These are phyloP conservation scores for Phyllostachys edulis DNA, from an alignment of 176 grass and related monocot species.

Conservation along the genomic window DNA sequence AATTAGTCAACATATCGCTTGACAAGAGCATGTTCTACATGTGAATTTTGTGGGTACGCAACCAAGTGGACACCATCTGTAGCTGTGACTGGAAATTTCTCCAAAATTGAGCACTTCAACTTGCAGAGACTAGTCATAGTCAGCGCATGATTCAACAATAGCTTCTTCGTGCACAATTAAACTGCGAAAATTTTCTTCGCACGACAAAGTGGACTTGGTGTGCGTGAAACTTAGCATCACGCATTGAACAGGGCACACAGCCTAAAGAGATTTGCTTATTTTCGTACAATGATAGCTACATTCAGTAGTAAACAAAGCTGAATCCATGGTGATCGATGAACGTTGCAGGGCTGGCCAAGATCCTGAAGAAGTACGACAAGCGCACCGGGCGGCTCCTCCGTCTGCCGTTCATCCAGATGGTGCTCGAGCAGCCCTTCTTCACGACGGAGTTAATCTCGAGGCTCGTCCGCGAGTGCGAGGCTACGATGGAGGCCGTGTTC, in stretches of 20 bases:
- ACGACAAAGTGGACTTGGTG: too few relatives aligned
- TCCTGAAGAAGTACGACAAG: constrained; percentile 92
- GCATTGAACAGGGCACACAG: background rate
- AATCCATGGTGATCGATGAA: background rate
- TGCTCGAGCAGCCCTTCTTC: constrained; percentile 84
- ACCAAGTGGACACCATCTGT: background rate
- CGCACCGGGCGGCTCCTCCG: constrained; percentile 55
- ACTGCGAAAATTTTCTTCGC: too few relatives aligned
- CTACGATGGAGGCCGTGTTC: constrained; percentile 57
- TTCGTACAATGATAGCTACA: background rate
- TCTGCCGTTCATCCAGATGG: constrained; percentile 66
- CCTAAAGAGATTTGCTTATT: background rate
- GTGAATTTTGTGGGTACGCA: background rate
- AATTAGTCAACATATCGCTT: too few relatives aligned
- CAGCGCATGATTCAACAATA: background rate
- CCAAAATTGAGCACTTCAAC: background rate
- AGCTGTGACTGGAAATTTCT: background rate
- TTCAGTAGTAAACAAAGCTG: background rate
- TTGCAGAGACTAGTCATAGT: background rate
- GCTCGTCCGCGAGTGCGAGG: constrained; percentile 69
- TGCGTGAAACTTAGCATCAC: too few relatives aligned
- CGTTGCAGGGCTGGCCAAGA: constrained; percentile 66
- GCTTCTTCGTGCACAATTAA: background rate
- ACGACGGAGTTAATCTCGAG: constrained; percentile 70
- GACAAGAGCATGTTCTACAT: too few relatives aligned